These are phyloP conservation scores for Aspergillus nomiae DNA, from an alignment of 2,329 filamentous ascomycete genomes.

Conservation along the genomic window DNA sequence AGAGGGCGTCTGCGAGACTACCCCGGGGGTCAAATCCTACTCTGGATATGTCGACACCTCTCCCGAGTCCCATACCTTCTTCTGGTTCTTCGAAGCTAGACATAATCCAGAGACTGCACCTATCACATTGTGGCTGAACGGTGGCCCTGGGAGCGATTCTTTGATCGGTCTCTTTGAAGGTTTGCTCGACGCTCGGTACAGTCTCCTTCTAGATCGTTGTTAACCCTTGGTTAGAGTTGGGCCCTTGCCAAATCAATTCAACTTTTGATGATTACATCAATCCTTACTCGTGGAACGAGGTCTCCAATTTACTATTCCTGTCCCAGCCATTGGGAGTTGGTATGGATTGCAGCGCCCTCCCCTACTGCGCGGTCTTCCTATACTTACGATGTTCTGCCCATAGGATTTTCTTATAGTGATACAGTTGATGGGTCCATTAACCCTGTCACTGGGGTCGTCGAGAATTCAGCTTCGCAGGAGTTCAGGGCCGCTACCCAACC, in stretches of 20 bases:
- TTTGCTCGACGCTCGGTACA: conserved; percentile 13
- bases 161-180: conserved; percentile 46
- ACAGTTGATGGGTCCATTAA: conserved; percentile 46
- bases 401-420: conserved; percentile 39
- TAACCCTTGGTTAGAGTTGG: conserved; percentile 34
- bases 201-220: neutral
- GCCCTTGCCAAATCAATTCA: conserved; percentile 48
- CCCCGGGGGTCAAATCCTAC: conserved; percentile 58
- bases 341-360: conserved; percentile 16
- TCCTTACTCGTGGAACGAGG: conserved; percentile 62
- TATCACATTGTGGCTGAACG: conserved; percentile 47
- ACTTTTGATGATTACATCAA: conserved; percentile 53
- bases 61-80: conserved; percentile 53
- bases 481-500: conserved; percentile 51
- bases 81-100: conserved; percentile 61
- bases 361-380: neutral
- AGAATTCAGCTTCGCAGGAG: conserved; percentile 46
- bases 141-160: conserved; percentile 45
- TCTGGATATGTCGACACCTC: conserved; percentile 58
- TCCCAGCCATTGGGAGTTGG: conserved; percentile 63
- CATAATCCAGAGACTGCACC: conserved; percentile 51
- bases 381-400: neutral
- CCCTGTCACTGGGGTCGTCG: conserved; percentile 46
- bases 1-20: conserved; percentile 54
- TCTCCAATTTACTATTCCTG: conserved; percentile 63